Percentiles rank a stretch among this genome's conserved stretches.
These are phyloP conservation scores for Chlamydomonas incerta DNA, from an alignment of 139 green algal genomes.

Conservation along the genomic window DNA sequence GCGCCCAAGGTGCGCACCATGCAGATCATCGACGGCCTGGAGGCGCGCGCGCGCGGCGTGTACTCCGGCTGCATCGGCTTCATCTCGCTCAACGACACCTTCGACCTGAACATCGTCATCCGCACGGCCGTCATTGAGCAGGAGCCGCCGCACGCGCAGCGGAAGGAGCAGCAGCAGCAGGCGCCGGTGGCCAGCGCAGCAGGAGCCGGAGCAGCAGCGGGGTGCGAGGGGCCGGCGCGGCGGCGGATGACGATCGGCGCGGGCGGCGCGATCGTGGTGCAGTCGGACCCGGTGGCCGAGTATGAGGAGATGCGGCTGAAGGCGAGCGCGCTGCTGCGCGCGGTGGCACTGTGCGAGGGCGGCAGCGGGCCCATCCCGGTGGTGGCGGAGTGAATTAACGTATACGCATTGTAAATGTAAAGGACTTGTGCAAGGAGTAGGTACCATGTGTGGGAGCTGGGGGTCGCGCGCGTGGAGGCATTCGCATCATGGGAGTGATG, in stretches of 20 bases:
- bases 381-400: neutral
- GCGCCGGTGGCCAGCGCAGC: too few species aligned
- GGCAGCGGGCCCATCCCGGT: neutral
- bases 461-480: too few species aligned
- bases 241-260: slow-evolving; percentile 83
- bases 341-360: slow-evolving; percentile 49
- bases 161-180: neutral
- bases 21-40: slow-evolving; percentile 91
- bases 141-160: neutral
- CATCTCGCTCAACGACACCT: slow-evolving; percentile 88
- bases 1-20: slow-evolving; percentile 89
- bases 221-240: too few species aligned
- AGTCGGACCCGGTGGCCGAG: slow-evolving; percentile 87
- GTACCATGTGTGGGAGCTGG: too few species aligned
- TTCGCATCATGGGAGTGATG: too few species aligned
- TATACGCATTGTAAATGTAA: too few species aligned
- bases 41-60: slow-evolving; percentile 83
- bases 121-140: slow-evolving; percentile 85
- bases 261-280: slow-evolving; percentile 93
- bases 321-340: slow-evolving; percentile 64
- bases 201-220: too few species aligned
- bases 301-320: slow-evolving; percentile 98
- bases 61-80: slow-evolving; percentile 96
- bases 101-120: slow-evolving; percentile 99
- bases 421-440: too few species aligned